phyloP scores from a whole-genome alignment of 2,329 filamentous ascomycete genomes.

The Thielaviopsis populi region DNA sequence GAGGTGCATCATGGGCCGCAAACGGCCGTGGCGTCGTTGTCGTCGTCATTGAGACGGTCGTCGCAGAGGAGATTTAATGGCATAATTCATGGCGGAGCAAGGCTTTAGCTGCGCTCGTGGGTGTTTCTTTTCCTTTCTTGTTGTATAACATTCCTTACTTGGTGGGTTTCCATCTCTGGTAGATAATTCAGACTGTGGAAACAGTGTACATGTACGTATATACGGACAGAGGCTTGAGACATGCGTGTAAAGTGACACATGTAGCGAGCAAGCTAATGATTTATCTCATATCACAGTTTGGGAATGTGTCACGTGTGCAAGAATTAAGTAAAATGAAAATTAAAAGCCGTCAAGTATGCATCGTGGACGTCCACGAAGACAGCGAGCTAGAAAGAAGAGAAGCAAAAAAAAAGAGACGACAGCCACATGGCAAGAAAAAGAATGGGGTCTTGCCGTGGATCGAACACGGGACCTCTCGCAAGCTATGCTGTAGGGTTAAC shows the following conservation, averaged over 20 bases:
- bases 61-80: neutral
- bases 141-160: neutral
- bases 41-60: too few species aligned
- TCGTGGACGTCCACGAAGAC: neutral
- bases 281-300: too few species aligned
- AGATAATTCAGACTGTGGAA: neutral
- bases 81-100: conserved; percentile 6
- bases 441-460: conserved; percentile 19
- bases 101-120: conserved; percentile 7
- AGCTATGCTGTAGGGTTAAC: conserved; percentile 25
- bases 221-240: neutral
- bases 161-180: neutral
- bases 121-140: neutral
- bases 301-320: too few species aligned
- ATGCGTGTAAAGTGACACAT: too few species aligned
- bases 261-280: neutral
- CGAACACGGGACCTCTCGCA: conserved; percentile 21
- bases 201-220: neutral
- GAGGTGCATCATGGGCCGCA: neutral
- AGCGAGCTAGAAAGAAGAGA: neutral
- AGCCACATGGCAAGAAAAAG: neutral
- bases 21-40: neutral
- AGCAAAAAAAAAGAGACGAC: neutral
- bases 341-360: too few species aligned
- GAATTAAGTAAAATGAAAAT: too few species aligned